Conservation (phyloP, 495 filamentous ascomycete species). For the Annulohypoxylon stygium region DNA sequence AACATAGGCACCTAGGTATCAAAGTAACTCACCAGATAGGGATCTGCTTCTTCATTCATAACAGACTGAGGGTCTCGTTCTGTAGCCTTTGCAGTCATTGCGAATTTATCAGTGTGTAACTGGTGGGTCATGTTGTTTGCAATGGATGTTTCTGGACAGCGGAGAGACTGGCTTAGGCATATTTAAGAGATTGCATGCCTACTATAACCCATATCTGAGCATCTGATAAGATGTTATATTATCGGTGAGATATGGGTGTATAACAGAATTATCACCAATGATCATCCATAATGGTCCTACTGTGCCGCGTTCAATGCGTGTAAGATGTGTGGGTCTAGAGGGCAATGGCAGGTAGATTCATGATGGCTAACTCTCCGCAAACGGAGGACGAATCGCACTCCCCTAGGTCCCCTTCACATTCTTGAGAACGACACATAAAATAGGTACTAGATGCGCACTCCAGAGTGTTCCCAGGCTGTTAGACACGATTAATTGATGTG, state of each 20-base stretch:
- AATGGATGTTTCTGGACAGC: neutral
- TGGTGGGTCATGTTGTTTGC: slow-evolving; percentile 10
- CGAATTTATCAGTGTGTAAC: neutral
- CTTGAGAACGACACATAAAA: neutral
- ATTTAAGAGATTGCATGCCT: neutral
- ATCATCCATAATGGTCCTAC: neutral
- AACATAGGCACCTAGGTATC: neutral
- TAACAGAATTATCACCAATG: slow-evolving; percentile 1
- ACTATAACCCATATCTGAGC: neutral
- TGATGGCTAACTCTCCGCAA: neutral
- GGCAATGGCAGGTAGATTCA: neutral
- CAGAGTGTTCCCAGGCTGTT: neutral
- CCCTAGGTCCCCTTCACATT: neutral
- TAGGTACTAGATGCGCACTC: neutral
- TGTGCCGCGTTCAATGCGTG: neutral
- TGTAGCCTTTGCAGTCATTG: neutral
- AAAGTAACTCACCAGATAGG: slow-evolving; percentile 10
- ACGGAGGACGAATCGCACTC: neutral
- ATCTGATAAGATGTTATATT: slow-evolving; percentile 6
- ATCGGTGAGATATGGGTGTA: neutral
- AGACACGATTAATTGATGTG: no score
- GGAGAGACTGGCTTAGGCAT: neutral
- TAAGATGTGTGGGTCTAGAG: slow-evolving; percentile 1
- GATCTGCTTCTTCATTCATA: slow-evolving; percentile 11
- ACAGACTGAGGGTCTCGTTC: neutral